phyloP scores from a whole-genome alignment of 345 rosid species.

The Stellera chamaejasme region DNA sequence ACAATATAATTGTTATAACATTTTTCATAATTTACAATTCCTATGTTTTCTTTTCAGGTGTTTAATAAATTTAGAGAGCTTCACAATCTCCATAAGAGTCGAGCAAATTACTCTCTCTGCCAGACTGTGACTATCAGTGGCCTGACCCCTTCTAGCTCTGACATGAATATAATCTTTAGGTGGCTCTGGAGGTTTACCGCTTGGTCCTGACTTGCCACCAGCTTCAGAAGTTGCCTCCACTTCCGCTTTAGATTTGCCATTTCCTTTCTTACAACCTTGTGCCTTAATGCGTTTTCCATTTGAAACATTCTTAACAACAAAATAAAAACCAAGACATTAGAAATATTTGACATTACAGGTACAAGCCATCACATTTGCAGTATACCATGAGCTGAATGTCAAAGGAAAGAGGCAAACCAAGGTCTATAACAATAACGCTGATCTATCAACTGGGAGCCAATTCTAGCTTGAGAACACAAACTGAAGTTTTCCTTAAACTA shows the following conservation, averaged over 20 bases:
- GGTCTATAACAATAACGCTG: too few species aligned
- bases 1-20: too few species aligned
- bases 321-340: constrained; percentile 5
- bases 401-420: too few species aligned
- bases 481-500: too few species aligned
- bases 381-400: too few species aligned
- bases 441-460: too few species aligned
- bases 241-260: constrained; percentile 46
- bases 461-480: too few species aligned
- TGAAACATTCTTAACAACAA: constrained; percentile 38
- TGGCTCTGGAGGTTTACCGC: constrained; percentile 56
- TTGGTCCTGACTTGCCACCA: constrained; percentile 46
- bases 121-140: constrained; percentile 96
- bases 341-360: background rate
- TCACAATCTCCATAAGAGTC: constrained; percentile 7
- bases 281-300: constrained; percentile 50
- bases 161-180: constrained; percentile 95
- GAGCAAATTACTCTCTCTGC: constrained; percentile 79
- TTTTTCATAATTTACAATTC: too few species aligned
- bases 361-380: too few species aligned
- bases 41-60: too few species aligned
- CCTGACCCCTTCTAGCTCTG: constrained; percentile 95
- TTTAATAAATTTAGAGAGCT: background rate
- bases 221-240: constrained; percentile 56
- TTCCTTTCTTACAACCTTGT: constrained; percentile 39